Evolutionary conservation across 306 rosid species (phyloP).

Genomic region (Malus sylvestris): DNA sequence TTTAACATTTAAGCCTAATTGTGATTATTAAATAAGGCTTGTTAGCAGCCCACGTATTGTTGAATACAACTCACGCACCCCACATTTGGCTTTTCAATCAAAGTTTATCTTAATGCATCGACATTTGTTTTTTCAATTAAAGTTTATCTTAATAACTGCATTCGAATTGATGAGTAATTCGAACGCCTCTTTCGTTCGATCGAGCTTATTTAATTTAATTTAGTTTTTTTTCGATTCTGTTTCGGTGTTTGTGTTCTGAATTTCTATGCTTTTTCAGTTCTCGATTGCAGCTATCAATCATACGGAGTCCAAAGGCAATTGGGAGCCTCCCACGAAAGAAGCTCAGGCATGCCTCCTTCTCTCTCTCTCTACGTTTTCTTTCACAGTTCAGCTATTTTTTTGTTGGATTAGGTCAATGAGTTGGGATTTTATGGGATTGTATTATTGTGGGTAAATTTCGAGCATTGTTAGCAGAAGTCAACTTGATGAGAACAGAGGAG

Average conservation of each 20-base stretch:
- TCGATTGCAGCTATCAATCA: slow-evolving; percentile 63
- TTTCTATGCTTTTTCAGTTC: slow-evolving; percentile 42
- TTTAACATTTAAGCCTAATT: too few species aligned
- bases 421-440: background rate
- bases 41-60: too few species aligned
- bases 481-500: background rate
- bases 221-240: background rate
- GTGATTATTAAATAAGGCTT: too few species aligned
- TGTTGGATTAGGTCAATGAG: background rate
- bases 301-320: slow-evolving; percentile 36
- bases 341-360: slow-evolving; percentile 61
- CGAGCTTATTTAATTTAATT: background rate
- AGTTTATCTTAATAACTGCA: background rate
- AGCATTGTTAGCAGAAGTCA: background rate
- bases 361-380: background rate
- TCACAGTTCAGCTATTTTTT: background rate
- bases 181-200: background rate
- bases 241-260: background rate
- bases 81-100: too few species aligned
- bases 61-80: too few species aligned
- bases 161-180: slow-evolving; percentile 19
- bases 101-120: too few species aligned
- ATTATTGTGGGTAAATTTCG: background rate
- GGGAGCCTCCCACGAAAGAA: slow-evolving; percentile 98
- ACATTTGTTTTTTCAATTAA: too few species aligned